Evolutionary conservation across 2,329 filamentous ascomycete genomes (phyloP), one percentile per base, ranked within the genome.

Genomic region (Stagonosporopsis tanaceti): DNA sequence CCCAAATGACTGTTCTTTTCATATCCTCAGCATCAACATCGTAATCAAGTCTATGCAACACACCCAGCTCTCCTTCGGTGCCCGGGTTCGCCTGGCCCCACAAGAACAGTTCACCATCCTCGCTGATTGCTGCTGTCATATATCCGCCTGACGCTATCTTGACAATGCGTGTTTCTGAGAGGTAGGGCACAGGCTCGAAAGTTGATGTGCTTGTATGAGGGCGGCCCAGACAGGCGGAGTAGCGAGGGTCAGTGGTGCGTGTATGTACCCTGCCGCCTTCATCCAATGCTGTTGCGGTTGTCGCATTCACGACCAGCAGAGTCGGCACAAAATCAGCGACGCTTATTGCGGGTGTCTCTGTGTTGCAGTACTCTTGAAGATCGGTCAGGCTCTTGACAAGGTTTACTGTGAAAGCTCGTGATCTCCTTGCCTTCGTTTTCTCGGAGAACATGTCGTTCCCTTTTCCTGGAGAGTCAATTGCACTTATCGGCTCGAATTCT

Each of bases 41-140:
- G 7, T 47, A 42, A 17, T 53, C 35, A 11, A 41, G 40, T 12
- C 27, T 53, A 15, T 44, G 50, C 35, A 73, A 39, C n/a, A 69
- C 63, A 7, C n/a, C 27, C 6, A 73, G 25, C 25, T 71, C 64
- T 2, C 37, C 57, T 1, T 39, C 41, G 11, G 51, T 50, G 4
- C 67, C 70, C n/a, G 70, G 70, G 50, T 53, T 63, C 5, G 66
- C 57, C 47, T 72, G 67, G 3, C 74, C 74, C 74, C 74, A 76
- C 5, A 76, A 9, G 37, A 66, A 75, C 5, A 76, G 42, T 52
- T 75, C 73, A 0, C 71, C 71, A 7, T 74, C 68, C n/a, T 53
- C 42, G 37, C 65, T 65, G 12, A 75, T 14, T 0, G 71, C 72
- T n/a, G 68, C 70, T n/a, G 65, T 69, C 60, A 74, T 66, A 14